phyloP scores from a whole-genome alignment of 2,329 filamentous ascomycete genomes.

The Microcyclosporella mali region DNA sequence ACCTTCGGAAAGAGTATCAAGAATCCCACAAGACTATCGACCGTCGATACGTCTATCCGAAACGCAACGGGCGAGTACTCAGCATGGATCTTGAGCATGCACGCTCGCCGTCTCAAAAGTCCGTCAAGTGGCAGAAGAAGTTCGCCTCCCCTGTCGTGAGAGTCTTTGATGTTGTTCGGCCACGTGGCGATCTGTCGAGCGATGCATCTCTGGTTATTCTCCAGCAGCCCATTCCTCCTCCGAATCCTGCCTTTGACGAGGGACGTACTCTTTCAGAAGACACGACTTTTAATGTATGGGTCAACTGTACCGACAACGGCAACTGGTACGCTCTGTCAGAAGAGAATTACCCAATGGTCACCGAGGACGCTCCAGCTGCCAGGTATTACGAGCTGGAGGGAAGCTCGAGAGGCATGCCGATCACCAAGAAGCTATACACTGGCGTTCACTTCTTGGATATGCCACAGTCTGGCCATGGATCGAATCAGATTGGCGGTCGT shows the following conservation, averaged over 20 bases:
- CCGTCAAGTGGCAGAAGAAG: constrained; percentile 26
- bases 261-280: constrained; percentile 22
- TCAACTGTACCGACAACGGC: constrained; percentile 80
- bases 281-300: constrained; percentile 53
- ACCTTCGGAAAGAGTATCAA: constrained; percentile 77
- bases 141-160: constrained; percentile 29
- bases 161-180: constrained; percentile 36
- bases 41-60: constrained; percentile 80
- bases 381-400: constrained; percentile 53
- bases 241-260: constrained; percentile 24
- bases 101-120: not conserved
- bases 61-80: constrained; percentile 76
- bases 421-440: constrained; percentile 28
- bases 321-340: constrained; percentile 95
- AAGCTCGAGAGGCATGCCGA: constrained; percentile 14
- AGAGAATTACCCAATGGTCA: constrained; percentile 74
- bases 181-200: constrained; percentile 56
- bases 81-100: constrained; percentile 54
- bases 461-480: constrained; percentile 1
- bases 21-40: constrained; percentile 59
- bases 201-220: constrained; percentile 76
- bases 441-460: constrained; percentile 26
- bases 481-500: constrained; percentile 11
- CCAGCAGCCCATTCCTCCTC: constrained; percentile 70
- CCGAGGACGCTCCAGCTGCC: constrained; percentile 58